phyloP scores from a whole-genome alignment of 352 stramenopile species.

The Pythium rhizo-oryzae region DNA sequence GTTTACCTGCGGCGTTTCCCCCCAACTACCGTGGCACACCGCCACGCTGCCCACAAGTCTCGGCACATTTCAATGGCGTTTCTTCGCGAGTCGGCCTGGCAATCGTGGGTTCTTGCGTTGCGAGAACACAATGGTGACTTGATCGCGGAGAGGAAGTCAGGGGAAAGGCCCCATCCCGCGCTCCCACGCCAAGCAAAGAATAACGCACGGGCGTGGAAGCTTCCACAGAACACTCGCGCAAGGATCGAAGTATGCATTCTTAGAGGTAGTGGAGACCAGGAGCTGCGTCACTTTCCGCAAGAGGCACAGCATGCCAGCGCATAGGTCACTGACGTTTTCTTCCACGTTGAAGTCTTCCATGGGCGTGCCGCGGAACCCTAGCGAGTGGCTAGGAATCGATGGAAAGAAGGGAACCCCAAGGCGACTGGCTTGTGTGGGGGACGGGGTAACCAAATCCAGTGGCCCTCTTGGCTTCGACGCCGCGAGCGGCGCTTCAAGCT shows the following conservation, averaged over 20 bases:
- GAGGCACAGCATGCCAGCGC: neutral
- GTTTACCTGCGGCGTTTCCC: too few relatives aligned
- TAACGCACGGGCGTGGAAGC: constrained; percentile 1
- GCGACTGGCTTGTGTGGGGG: neutral
- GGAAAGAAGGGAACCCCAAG: neutral
- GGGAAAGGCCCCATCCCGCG: too few relatives aligned
- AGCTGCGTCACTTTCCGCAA: neutral
- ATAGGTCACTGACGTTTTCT: constrained; percentile 13
- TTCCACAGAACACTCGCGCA: constrained; percentile 14
- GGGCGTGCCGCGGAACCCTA: neutral
- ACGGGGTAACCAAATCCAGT: constrained; percentile 2
- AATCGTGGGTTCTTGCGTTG: neutral
- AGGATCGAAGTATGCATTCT: constrained; percentile 3
- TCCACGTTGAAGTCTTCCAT: constrained; percentile 23
- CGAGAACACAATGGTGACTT: neutral
- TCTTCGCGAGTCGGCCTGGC: too few relatives aligned
- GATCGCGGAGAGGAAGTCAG: neutral
- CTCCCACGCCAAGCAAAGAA: neutral
- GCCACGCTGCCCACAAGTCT: too few relatives aligned
- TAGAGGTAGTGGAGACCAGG: neutral
- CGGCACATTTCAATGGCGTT: too few relatives aligned
- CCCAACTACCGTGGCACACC: too few relatives aligned
- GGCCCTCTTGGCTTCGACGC: neutral
- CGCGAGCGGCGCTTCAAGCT: neutral
- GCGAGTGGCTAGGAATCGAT: constrained; percentile 1